Percentiles rank a stretch among this genome's conserved stretches.
Conservation (phyloP, 352 stramenopile species). For the Aphanomyces cochlioides region DNA sequence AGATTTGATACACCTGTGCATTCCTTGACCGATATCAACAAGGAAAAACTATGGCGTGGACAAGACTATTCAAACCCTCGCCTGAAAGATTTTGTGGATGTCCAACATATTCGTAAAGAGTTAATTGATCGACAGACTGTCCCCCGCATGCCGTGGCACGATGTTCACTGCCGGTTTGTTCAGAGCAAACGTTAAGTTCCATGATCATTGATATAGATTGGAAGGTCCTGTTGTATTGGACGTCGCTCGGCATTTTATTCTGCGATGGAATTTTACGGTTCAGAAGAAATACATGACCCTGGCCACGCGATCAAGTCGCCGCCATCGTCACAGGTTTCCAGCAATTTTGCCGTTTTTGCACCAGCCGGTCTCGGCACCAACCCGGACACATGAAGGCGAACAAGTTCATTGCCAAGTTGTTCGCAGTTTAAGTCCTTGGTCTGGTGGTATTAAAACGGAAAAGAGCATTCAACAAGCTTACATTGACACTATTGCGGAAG, state of each 20-base stretch:
- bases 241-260: slow-evolving; percentile 34
- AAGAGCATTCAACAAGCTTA: slow-evolving; percentile 49
- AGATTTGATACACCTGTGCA: slow-evolving; percentile 27
- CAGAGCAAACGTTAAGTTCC: not conserved
- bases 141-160: slow-evolving; percentile 34
- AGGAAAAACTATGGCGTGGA: slow-evolving; percentile 16
- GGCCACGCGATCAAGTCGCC: not conserved
- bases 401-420: slow-evolving; percentile 30
- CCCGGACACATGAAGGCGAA: slow-evolving; percentile 1
- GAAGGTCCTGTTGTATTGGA: slow-evolving; percentile 30
- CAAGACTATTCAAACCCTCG: slow-evolving; percentile 36
- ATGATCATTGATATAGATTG: slow-evolving; percentile 17
- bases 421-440: slow-evolving; percentile 31
- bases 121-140: slow-evolving; percentile 30
- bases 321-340: not conserved
- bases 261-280: slow-evolving; percentile 36
- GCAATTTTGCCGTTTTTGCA: not conserved
- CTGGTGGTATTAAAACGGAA: slow-evolving; percentile 35
- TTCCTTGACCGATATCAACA: slow-evolving; percentile 15
- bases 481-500: slow-evolving; percentile 44
- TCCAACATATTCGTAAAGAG: slow-evolving; percentile 27
- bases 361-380: not conserved
- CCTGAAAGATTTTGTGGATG: slow-evolving; percentile 34
- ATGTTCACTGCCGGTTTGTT: slow-evolving; percentile 31
- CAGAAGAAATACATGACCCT: slow-evolving; percentile 27